Conservation (phyloP, 2,329 filamentous ascomycete species). For the Cyphellophora europaea region DNA sequence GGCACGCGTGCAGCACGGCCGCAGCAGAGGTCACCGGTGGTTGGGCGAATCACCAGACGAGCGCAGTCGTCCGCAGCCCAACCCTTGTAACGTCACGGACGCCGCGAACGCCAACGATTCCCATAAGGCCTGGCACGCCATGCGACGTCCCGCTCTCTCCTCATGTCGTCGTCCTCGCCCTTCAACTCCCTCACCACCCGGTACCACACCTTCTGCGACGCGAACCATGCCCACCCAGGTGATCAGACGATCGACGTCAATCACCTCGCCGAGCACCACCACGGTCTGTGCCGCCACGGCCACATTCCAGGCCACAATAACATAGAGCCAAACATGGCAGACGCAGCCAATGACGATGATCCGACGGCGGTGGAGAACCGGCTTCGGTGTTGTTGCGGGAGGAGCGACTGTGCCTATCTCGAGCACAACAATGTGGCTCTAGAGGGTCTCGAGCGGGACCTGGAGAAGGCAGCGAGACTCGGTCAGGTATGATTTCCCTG, state of each 20-base stretch:
- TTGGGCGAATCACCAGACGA: neutral
- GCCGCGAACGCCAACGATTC: too few relatives aligned
- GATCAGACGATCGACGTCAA: too few relatives aligned
- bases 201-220: neutral
- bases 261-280: too few relatives aligned
- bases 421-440: constrained; percentile 71
- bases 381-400: constrained; percentile 71
- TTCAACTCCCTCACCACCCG: neutral
- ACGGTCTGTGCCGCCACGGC: neutral
- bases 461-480: constrained; percentile 74
- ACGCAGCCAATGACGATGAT: neutral
- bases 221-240: too few relatives aligned
- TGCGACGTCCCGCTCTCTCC: neutral
- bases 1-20: too few relatives aligned
- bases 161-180: neutral
- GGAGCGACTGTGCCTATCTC: constrained; percentile 67
- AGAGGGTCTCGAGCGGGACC: constrained; percentile 75
- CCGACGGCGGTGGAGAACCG: neutral
- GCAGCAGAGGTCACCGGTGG: neutral
- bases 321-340: neutral
- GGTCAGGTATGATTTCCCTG: constrained; percentile 62
- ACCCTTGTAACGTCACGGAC: too few relatives aligned
- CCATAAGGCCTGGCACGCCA: neutral
- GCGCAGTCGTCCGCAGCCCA: neutral
- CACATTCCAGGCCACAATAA: constrained; percentile 1